Evolutionary conservation across 2,329 filamentous ascomycete species (phyloP), one percentile per base, ranked within the genome.

Genomic region (Simplicillium aogashimaense): DNA sequence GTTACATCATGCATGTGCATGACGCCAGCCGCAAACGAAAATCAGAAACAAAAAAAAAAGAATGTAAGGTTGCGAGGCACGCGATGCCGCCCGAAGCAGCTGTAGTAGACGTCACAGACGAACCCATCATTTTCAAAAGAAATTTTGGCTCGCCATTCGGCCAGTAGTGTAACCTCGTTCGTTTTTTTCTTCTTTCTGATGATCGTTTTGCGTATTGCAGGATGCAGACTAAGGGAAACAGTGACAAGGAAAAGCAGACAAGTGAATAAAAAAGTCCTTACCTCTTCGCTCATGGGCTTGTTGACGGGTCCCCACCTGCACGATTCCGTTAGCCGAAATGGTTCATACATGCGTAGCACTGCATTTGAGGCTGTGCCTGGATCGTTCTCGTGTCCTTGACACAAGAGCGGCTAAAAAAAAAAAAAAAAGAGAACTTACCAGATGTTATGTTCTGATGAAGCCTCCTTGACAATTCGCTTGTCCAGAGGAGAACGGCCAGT

Each of bases 231-330:
- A n/a, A 16, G 35, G 7, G 16, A 20, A 20, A 31, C 41, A 29
- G 15, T 44, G 14, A 36, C 20, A 38, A 38, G 36, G 40, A 41
- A 43, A 34, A 38, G 35, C 48, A 44, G n/a, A n/a, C n/a, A 39
- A 39, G 45, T 32, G 40, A 37, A 44, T 41, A 30, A 40, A 38
- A 40, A 29, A 43, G 41, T 33, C 50, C 51, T 80, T 83, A 97
- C 92, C 65, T 97, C 89, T 55, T 88, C 78, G 52, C 79, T 82
- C 92, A 98, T 98, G 60, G 90, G 86, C 79, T 97, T 97, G 77
- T 98, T 98, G 53, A 98, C 92, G 42, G 92, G 90, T 57, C 92
- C 92, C 92, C 92, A 97, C 68, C 69, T 72, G 44, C 39, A 45
- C 40, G 37, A 34, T 41, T 43, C 28, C 46, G 55, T 62, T 53